phyloP scores from a whole-genome alignment of 208 protist species.

The Phytomonas francai region DNA sequence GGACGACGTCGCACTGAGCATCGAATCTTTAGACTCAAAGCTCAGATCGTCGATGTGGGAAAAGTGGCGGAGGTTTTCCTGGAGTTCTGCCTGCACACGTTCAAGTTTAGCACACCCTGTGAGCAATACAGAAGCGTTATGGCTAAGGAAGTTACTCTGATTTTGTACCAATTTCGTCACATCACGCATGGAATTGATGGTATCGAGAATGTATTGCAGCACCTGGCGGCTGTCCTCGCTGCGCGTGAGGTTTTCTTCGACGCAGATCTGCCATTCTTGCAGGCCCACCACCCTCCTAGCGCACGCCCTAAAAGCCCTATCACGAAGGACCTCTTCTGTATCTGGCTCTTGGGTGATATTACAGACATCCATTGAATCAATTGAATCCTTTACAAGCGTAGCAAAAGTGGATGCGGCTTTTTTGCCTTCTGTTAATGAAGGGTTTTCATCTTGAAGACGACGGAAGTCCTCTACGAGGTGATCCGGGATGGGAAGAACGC shows the following conservation, averaged over 20 bases:
- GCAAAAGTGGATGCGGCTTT: neutral
- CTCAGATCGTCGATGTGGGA: conserved; percentile 68
- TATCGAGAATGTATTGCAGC: neutral
- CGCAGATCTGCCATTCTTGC: neutral
- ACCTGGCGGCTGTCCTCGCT: neutral
- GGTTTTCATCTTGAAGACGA: neutral
- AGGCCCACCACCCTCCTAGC: neutral
- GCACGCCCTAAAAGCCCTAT: neutral
- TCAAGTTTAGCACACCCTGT: conserved; percentile 68
- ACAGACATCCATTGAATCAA: neutral
- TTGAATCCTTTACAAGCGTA: neutral
- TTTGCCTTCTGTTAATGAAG: neutral
- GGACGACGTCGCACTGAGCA: conserved; percentile 46
- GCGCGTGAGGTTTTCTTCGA: neutral
- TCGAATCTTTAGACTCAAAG: conserved; percentile 49
- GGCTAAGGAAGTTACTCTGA: conserved; percentile 65
- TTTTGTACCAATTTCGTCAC: conserved; percentile 67
- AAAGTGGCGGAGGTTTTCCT: conserved; percentile 67
- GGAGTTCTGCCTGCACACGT: conserved; percentile 60
- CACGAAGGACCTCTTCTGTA: neutral
- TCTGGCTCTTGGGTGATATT: neutral
- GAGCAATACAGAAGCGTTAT: conserved; percentile 67
- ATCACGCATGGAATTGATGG: conserved; percentile 32
- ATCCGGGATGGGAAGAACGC: neutral
- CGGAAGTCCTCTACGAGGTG: neutral